phyloP scores from a whole-genome alignment of 1,284 basidiomycete genomes.

The Rhodotorula sp. region DNA sequence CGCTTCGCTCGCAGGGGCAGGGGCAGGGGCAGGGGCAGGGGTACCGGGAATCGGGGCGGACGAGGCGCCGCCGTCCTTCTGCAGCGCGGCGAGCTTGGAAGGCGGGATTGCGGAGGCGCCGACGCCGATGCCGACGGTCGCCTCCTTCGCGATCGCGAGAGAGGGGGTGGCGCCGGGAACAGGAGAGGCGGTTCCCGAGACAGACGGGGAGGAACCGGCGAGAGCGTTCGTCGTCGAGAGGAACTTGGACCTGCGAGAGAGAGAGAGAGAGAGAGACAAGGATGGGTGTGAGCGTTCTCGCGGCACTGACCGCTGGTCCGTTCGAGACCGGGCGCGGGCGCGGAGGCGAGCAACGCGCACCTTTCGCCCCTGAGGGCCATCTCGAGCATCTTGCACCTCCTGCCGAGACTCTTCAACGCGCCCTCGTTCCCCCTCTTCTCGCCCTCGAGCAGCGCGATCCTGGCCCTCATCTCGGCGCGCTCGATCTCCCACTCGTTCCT shows the following conservation, averaged over 20 bases:
- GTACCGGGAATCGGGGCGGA: neutral
- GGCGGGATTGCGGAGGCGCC: slow-evolving; percentile 18
- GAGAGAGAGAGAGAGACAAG: too few species aligned
- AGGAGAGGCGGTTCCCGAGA: slow-evolving; percentile 30
- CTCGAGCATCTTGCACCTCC: slow-evolving; percentile 98
- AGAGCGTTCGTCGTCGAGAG: slow-evolving; percentile 34
- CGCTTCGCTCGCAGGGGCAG: neutral
- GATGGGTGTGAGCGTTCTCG: too few species aligned
- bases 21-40: too few species aligned
- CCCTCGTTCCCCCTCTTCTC: slow-evolving; percentile 95
- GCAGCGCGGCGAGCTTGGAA: slow-evolving; percentile 24
- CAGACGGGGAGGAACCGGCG: slow-evolving; percentile 19
- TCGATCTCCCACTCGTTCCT: slow-evolving; percentile 99
- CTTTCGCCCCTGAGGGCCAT: slow-evolving; percentile 51
- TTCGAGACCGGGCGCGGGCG: too few species aligned
- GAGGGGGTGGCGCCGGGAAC: slow-evolving; percentile 6
- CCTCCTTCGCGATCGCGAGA: neutral
- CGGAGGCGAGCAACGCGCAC: slow-evolving; percentile 6
- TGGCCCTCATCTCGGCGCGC: slow-evolving; percentile 95
- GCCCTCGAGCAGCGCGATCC: slow-evolving; percentile 95
- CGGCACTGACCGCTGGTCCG: too few species aligned
- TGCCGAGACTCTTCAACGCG: slow-evolving; percentile 89
- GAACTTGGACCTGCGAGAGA: slow-evolving; percentile 32
- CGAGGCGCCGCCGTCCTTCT: slow-evolving; percentile 4
- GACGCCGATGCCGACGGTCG: neutral